These are phyloP conservation scores for Ceratocystis huliohia DNA, from an alignment of 2,329 filamentous ascomycete genomes.

Conservation along the genomic window DNA sequence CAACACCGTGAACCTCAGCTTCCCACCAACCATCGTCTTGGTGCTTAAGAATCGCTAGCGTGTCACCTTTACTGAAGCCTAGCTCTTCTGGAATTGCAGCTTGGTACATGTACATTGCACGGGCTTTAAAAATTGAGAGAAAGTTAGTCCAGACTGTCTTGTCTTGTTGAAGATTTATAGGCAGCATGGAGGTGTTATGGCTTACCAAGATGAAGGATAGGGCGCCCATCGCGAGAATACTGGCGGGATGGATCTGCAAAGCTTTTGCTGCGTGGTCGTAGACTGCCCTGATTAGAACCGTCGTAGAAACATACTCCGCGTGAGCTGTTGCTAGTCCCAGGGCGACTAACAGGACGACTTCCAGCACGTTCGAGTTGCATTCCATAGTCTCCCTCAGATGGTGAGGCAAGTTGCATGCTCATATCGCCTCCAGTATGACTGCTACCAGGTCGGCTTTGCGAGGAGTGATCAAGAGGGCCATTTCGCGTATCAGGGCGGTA, in stretches of 20 bases:
- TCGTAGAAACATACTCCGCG: conserved; percentile 46
- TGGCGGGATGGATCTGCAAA: conserved; percentile 70
- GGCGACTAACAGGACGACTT: conserved; percentile 32
- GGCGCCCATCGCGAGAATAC: conserved; percentile 72
- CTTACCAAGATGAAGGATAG: conserved; percentile 91
- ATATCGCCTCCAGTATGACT: conserved; percentile 43
- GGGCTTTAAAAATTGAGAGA: conserved; percentile 43
- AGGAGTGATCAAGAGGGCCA: conserved; percentile 31
- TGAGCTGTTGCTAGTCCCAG: conserved; percentile 34
- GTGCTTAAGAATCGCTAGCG: conserved; percentile 72
- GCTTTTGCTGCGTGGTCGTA: conserved; percentile 62
- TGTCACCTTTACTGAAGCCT: conserved; percentile 82
- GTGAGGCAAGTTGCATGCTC: conserved; percentile 54
- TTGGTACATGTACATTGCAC: conserved; percentile 86
- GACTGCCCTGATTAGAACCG: conserved; percentile 32
- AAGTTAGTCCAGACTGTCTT: neutral
- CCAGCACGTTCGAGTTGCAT: conserved; percentile 39
- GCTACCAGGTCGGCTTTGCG: conserved; percentile 34
- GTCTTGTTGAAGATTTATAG: no score
- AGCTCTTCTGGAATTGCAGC: conserved; percentile 93
- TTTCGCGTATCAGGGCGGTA: conserved; percentile 38
- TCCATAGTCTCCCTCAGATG: conserved; percentile 45
- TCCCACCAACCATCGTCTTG: conserved; percentile 99
- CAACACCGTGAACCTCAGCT: conserved; percentile 69
- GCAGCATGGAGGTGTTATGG: conserved; percentile 23